phyloP scores from a whole-genome alignment of 345 rosid genomes.

The Hibiscus tridactylites region DNA sequence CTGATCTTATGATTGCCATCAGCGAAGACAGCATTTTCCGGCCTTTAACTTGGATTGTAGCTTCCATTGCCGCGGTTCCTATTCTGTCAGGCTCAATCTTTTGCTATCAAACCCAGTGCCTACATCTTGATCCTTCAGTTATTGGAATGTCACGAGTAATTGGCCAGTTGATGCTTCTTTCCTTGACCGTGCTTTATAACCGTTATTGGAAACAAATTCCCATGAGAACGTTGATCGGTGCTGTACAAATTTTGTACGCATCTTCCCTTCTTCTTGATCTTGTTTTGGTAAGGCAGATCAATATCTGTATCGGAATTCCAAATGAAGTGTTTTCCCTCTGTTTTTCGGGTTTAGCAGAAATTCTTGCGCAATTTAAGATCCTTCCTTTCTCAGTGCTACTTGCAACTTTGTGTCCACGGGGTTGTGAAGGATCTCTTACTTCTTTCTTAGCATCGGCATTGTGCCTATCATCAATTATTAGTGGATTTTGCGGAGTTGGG shows the following conservation, averaged over 20 bases:
- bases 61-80: slow-evolving; percentile 61
- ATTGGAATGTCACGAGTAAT: slow-evolving; percentile 76
- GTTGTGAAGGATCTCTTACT: slow-evolving; percentile 86
- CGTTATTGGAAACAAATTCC: slow-evolving; percentile 54
- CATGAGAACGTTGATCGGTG: slow-evolving; percentile 55
- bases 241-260: slow-evolving; percentile 52
- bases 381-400: slow-evolving; percentile 64
- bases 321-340: slow-evolving; percentile 55
- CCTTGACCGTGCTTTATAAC: slow-evolving; percentile 48
- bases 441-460: slow-evolving; percentile 69
- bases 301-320: slow-evolving; percentile 55
- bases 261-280: slow-evolving; percentile 65
- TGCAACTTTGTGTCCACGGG: slow-evolving; percentile 65
- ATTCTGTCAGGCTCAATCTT: slow-evolving; percentile 70
- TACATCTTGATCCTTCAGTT: slow-evolving; percentile 55
- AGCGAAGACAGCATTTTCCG: slow-evolving; percentile 42
- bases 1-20: slow-evolving; percentile 46
- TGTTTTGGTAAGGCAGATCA: slow-evolving; percentile 57
- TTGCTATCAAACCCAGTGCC: slow-evolving; percentile 80
- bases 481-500: slow-evolving; percentile 69
- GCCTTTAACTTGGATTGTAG: slow-evolving; percentile 65
- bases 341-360: slow-evolving; percentile 76
- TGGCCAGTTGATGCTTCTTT: slow-evolving; percentile 69
- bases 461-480: slow-evolving; percentile 65
- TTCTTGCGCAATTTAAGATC: slow-evolving; percentile 69